phyloP scores from a whole-genome alignment of 108 stramenopile genomes.

The Nitzschia sp. region DNA sequence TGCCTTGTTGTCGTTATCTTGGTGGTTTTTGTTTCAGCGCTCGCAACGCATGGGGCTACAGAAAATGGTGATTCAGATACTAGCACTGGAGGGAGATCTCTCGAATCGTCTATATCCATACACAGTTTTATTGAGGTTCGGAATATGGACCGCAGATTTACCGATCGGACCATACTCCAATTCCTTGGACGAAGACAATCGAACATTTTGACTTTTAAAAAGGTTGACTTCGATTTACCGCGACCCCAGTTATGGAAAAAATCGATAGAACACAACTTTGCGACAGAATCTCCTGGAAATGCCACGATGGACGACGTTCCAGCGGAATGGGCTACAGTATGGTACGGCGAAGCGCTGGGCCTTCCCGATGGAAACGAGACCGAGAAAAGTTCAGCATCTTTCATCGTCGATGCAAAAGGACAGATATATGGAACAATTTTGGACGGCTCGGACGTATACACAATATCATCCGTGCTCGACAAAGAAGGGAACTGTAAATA shows the following conservation, averaged over 20 bases:
- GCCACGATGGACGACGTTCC: constrained; percentile 1
- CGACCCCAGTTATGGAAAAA: constrained; percentile 7
- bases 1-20: no score
- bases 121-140: not conserved
- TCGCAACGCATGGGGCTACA: no score
- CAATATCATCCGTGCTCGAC: not conserved
- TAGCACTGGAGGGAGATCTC: no score
- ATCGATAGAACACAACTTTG: not conserved
- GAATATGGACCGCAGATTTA: not conserved
- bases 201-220: not conserved
- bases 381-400: not conserved
- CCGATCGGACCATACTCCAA: not conserved
- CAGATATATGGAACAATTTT: constrained; percentile 5
- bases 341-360: constrained; percentile 2
- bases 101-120: no score
- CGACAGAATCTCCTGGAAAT: no score
- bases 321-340: constrained; percentile 3
- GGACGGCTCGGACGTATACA: constrained; percentile 6
- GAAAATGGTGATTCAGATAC: no score
- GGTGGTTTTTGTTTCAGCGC: no score
- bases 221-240: not conserved
- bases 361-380: not conserved
- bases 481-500: not conserved
- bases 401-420: not conserved
- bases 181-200: not conserved